These are phyloP conservation scores for Podospora australis DNA, from an alignment of 495 filamentous ascomycete genomes.

Conservation along the genomic window DNA sequence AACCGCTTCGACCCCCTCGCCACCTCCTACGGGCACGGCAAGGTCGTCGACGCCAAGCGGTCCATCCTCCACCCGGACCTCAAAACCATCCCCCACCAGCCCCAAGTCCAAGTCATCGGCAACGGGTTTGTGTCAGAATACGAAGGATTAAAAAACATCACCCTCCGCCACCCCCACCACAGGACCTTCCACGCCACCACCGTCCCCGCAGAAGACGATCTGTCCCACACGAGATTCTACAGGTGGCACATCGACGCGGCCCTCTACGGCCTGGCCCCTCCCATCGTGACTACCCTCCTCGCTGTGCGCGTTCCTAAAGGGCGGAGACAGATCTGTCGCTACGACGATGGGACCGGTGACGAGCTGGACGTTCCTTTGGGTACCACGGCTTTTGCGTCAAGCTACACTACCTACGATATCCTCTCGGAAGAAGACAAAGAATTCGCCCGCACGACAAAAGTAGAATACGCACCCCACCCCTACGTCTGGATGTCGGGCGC, in stretches of 20 bases:
- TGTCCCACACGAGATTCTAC: constrained; percentile 65
- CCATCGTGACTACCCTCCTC: constrained; percentile 60
- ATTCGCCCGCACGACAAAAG: constrained; percentile 54
- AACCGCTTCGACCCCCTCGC: constrained; percentile 61
- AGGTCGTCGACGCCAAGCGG: constrained; percentile 58
- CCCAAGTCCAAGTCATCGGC: constrained; percentile 72
- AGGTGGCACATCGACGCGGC: constrained; percentile 77
- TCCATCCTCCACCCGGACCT: constrained; percentile 69
- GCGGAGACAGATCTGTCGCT: constrained; percentile 57
- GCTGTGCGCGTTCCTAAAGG: constrained; percentile 61
- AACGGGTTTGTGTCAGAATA: constrained; percentile 60
- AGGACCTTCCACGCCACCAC: constrained; percentile 61
- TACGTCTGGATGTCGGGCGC: constrained; percentile 71
- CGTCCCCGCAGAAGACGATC: constrained; percentile 57
- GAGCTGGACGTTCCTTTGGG: constrained; percentile 62
- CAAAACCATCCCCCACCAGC: constrained; percentile 72
- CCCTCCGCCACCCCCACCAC: constrained; percentile 67
- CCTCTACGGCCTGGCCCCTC: constrained; percentile 63
- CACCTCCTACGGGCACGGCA: constrained; percentile 64
- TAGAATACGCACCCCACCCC: constrained; percentile 70
- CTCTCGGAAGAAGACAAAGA: constrained; percentile 58
- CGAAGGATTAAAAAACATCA: constrained; percentile 60
- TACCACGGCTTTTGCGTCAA: constrained; percentile 68
- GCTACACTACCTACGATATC: constrained; percentile 57
- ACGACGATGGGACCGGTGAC: constrained; percentile 65